Evolutionary conservation across 306 rosid genomes (phyloP).

Genomic region (Ormosia semicastrata): DNA sequence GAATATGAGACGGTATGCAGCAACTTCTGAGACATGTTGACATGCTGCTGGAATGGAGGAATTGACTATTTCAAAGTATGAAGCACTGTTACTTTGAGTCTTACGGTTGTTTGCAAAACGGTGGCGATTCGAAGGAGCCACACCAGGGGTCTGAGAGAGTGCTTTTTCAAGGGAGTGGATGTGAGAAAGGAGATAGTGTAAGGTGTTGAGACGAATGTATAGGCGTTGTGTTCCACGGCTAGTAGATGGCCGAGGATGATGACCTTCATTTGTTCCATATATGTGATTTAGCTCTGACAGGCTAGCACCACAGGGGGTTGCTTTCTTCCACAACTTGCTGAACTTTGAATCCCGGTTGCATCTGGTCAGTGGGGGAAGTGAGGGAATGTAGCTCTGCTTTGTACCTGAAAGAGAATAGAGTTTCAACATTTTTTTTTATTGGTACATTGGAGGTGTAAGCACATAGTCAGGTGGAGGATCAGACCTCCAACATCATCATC

Average conservation of each 20-base stretch:
- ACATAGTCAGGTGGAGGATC: too few relatives aligned
- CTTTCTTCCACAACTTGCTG: slow-evolving; percentile 66
- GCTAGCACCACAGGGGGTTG: slow-evolving; percentile 55
- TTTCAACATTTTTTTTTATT: neutral
- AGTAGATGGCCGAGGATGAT: slow-evolving; percentile 74
- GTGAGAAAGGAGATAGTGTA: slow-evolving; percentile 59
- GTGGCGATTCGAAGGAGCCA: slow-evolving; percentile 37
- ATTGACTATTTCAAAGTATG: slow-evolving; percentile 60
- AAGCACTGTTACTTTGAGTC: slow-evolving; percentile 21
- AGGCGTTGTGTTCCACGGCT: slow-evolving; percentile 96
- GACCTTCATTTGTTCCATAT: slow-evolving; percentile 49
- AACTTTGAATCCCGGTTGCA: slow-evolving; percentile 81
- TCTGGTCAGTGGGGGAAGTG: slow-evolving; percentile 84
- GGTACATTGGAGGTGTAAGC: neutral
- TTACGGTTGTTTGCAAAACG: slow-evolving; percentile 32
- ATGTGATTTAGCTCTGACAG: slow-evolving; percentile 35
- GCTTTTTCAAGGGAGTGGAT: slow-evolving; percentile 61
- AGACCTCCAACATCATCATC: neutral
- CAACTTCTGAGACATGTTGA: slow-evolving; percentile 83
- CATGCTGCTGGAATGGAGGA: slow-evolving; percentile 56
- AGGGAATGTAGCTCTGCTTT: slow-evolving; percentile 74
- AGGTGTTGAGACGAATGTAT: slow-evolving; percentile 85
- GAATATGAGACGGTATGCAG: slow-evolving; percentile 84
- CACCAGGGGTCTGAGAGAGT: slow-evolving; percentile 41
- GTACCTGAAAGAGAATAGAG: slow-evolving; percentile 54